Base-by-base conservation (phyloP, 2,329 filamentous ascomycete species). In the Penicillium brevicompactum region DNA sequence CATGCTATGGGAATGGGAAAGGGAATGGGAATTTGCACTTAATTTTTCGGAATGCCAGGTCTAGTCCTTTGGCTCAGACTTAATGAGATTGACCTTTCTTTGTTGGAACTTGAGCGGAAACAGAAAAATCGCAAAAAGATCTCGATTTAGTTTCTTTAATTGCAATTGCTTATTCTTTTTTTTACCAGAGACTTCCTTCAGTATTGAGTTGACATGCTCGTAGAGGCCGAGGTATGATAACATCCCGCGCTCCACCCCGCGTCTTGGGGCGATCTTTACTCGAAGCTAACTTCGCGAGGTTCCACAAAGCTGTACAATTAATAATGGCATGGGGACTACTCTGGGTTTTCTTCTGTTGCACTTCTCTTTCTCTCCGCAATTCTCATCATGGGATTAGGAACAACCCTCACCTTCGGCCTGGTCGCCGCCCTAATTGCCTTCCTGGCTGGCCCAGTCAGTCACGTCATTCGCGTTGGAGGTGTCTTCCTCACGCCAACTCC, bases 401-500 rank as follows among this genome's bases (percentile, higher is more conserved):
- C 55, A 11, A 40, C 37, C 16, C 46, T 69, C n/a, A 52, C 47
- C 14, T 51, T 69, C 9, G 57, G 62, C 32, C 51, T 67, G 1
- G 10, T 69, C 9, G 56, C 57, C 10, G 55, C 59, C 16, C 49
- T 70, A 31, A 45, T 57, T 2, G 63, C 68, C 14, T 48, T 56
- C 8, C 40, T 68, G 22, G 62, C 58, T 44, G 58, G 59, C 6
- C 60, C 61, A 1, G 51, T 66, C 4, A 34, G 40, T 14, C 68
- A 63, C 27, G 21, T 59, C 21, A 10, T 67, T 4, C 68, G 50
- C 3, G 51, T 71, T n/a, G 11, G 61, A 2, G 70, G 69, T 27
- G 50, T 64, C 13, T 65, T 68, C 40, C 49, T 62, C 3, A 59
- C 58, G 2, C 65, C 67, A 2, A 51, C 51, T 13, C 53, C 52